phyloP scores from a whole-genome alignment of 164 flowering plant species.

The Vitis cinerea region DNA sequence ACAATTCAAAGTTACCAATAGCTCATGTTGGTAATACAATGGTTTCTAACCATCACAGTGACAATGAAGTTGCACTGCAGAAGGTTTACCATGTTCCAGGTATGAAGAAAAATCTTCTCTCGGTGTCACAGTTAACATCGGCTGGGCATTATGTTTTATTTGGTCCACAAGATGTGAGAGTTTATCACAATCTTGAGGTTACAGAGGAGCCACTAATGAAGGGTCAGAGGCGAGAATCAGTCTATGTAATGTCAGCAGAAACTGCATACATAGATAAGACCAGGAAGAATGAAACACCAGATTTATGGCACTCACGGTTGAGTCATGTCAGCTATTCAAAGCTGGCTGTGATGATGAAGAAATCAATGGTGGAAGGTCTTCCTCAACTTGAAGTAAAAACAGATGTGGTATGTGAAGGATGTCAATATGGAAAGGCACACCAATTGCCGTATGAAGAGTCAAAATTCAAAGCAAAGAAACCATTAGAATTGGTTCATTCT shows the following conservation, averaged over 20 bases:
- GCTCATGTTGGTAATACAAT: conserved; percentile 1
- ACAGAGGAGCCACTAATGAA: not conserved
- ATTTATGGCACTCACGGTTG: conserved; percentile 14
- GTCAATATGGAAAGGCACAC: too few relatives aligned
- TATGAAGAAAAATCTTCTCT: too few relatives aligned
- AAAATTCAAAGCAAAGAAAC: too few relatives aligned
- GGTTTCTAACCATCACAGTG: not conserved
- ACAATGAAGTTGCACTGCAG: conserved; percentile 4
- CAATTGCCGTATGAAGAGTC: not conserved
- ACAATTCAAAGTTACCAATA: conserved; percentile 17
- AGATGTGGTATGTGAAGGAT: conserved; percentile 9
- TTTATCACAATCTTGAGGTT: not conserved
- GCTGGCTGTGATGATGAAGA: conserved; percentile 10
- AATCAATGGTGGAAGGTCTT: conserved; percentile 14
- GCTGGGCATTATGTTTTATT: too few relatives aligned
- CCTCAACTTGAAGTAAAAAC: conserved; percentile 14
- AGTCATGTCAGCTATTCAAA: not conserved
- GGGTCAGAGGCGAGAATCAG: conserved; percentile 9
- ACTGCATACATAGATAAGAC: conserved; percentile 9
- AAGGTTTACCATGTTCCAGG: conserved; percentile 17
- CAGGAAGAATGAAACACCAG: conserved; percentile 8
- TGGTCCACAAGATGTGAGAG: not conserved
- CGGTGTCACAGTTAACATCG: too few relatives aligned
- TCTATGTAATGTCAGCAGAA: conserved; percentile 20
- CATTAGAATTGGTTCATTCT: conserved; percentile 3